Evolutionary conservation across 2,329 filamentous ascomycete genomes (phyloP).

Genomic region (Trichophaea hybrida): DNA sequence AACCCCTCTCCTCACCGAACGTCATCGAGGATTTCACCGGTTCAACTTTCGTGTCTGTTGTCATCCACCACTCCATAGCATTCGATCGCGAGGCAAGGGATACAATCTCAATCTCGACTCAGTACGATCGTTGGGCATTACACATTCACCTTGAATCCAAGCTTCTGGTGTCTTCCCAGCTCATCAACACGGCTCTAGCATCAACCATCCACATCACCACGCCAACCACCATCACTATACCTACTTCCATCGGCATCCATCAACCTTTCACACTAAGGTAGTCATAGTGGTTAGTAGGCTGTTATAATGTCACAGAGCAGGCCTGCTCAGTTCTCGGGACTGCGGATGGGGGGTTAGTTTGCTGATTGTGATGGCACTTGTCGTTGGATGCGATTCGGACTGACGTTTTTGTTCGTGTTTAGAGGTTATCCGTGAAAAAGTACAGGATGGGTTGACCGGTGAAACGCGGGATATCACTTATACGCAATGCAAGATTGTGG

Average conservation of each 20-base stretch:
- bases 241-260: background rate
- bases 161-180: background rate
- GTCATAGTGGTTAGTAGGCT: conserved; percentile 1
- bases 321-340: conserved; percentile 68
- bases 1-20: background rate
- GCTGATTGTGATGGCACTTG: conserved; percentile 12
- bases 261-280: background rate
- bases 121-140: background rate
- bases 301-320: conserved; percentile 33
- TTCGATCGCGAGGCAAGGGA: background rate
- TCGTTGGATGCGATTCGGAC: conserved; percentile 15
- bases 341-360: conserved; percentile 93
- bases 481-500: conserved; percentile 98
- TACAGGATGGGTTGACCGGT: conserved; percentile 93
- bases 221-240: background rate
- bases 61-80: background rate
- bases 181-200: background rate
- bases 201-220: background rate
- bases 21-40: background rate
- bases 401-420: conserved; percentile 2
- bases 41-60: background rate
- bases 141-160: background rate
- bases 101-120: background rate
- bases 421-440: conserved; percentile 98
- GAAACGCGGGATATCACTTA: conserved; percentile 96